A percentile compares a stretch with the other conserved stretches of the same genome.
Conservation (phyloP, 345 rosid genomes). For the Moricandia moricandioides region DNA sequence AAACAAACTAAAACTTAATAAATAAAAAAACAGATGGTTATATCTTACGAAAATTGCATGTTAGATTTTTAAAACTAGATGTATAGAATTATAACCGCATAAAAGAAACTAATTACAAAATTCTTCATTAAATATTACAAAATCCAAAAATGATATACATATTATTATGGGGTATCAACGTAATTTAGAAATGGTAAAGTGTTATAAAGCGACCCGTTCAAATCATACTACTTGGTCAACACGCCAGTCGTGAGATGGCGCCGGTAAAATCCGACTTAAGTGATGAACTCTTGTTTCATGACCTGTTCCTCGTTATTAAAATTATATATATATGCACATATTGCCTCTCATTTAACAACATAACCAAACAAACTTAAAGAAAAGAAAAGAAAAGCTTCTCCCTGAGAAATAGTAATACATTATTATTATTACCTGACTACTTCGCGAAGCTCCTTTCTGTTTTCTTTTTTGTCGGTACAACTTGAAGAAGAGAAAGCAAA, state of each 20-base stretch:
- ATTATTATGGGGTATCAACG: not conserved
- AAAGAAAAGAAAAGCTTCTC: not conserved
- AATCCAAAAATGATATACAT: not conserved
- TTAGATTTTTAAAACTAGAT: not conserved
- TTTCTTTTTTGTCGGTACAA: not conserved
- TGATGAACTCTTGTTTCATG: conserved; percentile 10
- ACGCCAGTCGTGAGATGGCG: conserved; percentile 16
- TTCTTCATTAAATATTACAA: not conserved
- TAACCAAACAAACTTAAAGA: not conserved
- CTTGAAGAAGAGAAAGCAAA: not conserved
- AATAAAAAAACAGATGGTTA: not conserved
- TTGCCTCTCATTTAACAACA: conserved; percentile 10
- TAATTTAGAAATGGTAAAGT: not conserved
- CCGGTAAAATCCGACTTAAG: conserved; percentile 32
- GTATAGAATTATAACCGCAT: not conserved
- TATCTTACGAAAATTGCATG: not conserved
- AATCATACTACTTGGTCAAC: conserved; percentile 37
- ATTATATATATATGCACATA: not conserved
- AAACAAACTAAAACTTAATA: not conserved
- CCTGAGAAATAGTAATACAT: not conserved
- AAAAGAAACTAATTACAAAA: not conserved
- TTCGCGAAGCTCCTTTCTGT: not conserved
- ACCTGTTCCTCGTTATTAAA: conserved; percentile 20
- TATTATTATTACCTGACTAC: not conserved
- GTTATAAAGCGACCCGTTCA: conserved; percentile 27